Conservation (phyloP, 352 stramenopile genomes). For the Peronospora farinosa region DNA sequence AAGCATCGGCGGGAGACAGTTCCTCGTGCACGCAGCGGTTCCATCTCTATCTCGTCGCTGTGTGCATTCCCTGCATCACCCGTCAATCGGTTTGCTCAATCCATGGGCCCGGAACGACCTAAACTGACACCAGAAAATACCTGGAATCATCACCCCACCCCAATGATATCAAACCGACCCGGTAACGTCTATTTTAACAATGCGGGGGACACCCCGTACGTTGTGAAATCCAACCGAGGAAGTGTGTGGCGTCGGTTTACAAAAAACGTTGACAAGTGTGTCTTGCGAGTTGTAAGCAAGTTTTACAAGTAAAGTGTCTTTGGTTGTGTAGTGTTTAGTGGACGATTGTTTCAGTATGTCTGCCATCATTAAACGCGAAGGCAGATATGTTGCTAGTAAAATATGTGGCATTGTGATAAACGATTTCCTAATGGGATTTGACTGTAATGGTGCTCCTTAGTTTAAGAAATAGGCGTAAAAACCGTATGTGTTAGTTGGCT, state of each 20-base stretch:
- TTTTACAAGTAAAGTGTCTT: slow-evolving; percentile 25
- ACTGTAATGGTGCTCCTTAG: too few species aligned
- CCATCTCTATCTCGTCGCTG: slow-evolving; percentile 21
- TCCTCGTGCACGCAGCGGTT: slow-evolving; percentile 21
- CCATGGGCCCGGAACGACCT: slow-evolving; percentile 11
- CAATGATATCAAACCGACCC: slow-evolving; percentile 14
- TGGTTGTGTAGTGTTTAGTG: too few species aligned
- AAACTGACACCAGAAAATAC: slow-evolving; percentile 4
- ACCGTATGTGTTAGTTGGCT: too few species aligned
- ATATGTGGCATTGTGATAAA: too few species aligned
- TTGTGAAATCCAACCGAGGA: slow-evolving; percentile 21
- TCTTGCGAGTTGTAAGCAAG: slow-evolving; percentile 27
- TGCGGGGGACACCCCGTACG: slow-evolving; percentile 6
- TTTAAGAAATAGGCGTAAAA: too few species aligned
- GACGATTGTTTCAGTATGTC: too few species aligned
- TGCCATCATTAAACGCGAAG: neutral
- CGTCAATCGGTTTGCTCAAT: slow-evolving; percentile 23
- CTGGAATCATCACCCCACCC: slow-evolving; percentile 17
- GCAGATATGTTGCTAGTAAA: too few species aligned
- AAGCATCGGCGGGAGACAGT: slow-evolving; percentile 8
- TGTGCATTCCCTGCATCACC: slow-evolving; percentile 9
- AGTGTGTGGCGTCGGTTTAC: slow-evolving; percentile 24
- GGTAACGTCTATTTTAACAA: slow-evolving; percentile 9
- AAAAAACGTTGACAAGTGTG: slow-evolving; percentile 25
- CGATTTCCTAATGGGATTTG: too few species aligned